Conservation (phyloP, 2,329 filamentous ascomycete species). For the Nemania sp. region DNA sequence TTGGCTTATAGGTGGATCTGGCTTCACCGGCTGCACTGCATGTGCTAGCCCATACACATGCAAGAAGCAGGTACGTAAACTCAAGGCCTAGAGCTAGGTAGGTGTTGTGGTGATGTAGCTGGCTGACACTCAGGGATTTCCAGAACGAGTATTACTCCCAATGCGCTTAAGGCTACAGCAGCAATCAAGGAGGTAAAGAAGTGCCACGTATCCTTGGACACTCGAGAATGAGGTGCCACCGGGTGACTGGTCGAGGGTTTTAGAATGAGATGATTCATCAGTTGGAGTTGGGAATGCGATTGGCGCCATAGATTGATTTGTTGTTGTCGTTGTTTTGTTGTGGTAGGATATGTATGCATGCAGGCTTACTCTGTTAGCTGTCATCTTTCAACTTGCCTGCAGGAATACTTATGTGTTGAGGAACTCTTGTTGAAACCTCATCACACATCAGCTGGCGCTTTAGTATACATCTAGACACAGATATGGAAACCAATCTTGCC, state of each 20-base stretch:
- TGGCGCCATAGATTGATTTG: not conserved
- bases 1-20: slow-evolving; percentile 30
- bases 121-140: slow-evolving; percentile 1
- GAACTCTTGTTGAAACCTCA: not conserved
- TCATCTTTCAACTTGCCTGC: not conserved
- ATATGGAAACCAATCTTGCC: not conserved
- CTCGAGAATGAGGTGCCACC: not conserved
- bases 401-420: not conserved
- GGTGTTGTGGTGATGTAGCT: not conserved
- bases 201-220: not conserved
- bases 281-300: not conserved
- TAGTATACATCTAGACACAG: not conserved
- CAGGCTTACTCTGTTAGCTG: not conserved
- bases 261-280: not conserved
- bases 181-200: no score
- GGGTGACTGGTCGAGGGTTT: not conserved
- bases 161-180: slow-evolving; percentile 5
- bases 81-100: not conserved
- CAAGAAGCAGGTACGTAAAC: slow-evolving; percentile 40
- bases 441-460: not conserved
- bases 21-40: slow-evolving; percentile 41
- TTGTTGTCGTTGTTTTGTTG: no score
- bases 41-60: slow-evolving; percentile 40
- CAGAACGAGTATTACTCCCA: slow-evolving; percentile 36
- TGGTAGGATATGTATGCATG: not conserved